Base-by-base conservation (phyloP, 225 moss, liverwort and hornwort genomes). In the Pseudisothecium myosuroides region DNA sequence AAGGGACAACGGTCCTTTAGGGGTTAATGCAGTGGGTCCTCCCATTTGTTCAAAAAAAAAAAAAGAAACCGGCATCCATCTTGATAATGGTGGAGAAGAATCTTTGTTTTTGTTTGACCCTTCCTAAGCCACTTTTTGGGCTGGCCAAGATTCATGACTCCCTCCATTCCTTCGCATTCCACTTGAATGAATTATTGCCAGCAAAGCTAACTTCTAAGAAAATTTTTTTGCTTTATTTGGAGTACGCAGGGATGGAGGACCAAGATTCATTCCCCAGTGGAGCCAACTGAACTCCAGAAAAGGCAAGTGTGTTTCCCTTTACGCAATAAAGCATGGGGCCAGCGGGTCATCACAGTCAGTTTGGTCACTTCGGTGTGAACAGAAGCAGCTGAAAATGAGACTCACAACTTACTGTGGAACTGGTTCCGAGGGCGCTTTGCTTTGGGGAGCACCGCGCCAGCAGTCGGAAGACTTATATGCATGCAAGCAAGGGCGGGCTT, bases 281-380 rank as follows among this genome's bases (percentile, higher is more conserved):
- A 21, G 36, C 21, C 9, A 50, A 34, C n/a, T n/a, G n/a, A n/a
- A n/a, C 36, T 34, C 76, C 36, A 36, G 14, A 45, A 73, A 34
- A 22, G 8, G 23, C 50, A 14, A 34, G 22, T 34, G 1, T n/a
- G 50, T 22, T 50, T 14, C 11, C 6, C 76, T 76, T 50, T 50
- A 50, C 34, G 34, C 50, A 10, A 74, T 2, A 10, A 47, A 17
- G 45, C 69, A 39, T 27, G 72, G 14, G 41, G 8, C 71, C 4
- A 14, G 2, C 4, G 10, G 59, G 12, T 0, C 2, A 11, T 24
- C n/a, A n/a, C n/a, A n/a, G n/a, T n/a, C 11, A 59, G 24, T 32
- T 9, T 9, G 3, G 32, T 32, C 32, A 1, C n/a, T n/a, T n/a
- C n/a, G 66, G 39, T 69, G 43, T 14, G 71, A 15, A 41, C 69